These are phyloP conservation scores for Salvia sclarea DNA, from an alignment of 305 asterid species.

Conservation along the genomic window DNA sequence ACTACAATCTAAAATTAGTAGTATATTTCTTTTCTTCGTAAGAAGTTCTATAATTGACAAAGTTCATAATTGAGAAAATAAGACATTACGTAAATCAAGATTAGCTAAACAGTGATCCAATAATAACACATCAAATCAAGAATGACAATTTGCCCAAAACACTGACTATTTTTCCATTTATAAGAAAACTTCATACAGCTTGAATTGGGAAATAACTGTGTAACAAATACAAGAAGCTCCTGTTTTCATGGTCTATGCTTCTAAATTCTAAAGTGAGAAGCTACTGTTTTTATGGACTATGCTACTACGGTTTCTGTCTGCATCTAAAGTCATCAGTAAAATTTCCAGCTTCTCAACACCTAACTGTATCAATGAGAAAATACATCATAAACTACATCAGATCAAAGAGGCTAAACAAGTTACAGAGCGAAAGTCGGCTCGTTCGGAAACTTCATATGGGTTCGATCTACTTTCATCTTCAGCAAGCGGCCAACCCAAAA, in stretches of 20 bases:
- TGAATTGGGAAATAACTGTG: neutral
- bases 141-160: neutral
- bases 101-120: neutral
- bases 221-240: neutral
- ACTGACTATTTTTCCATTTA: neutral
- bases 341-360: neutral
- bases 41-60: no score
- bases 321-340: neutral
- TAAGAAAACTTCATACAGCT: neutral
- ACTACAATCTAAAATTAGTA: no score
- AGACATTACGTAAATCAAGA: no score
- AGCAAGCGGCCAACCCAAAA: neutral
- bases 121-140: neutral
- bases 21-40: no score
- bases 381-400: conserved; percentile 11
- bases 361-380: conserved; percentile 1
- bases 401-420: conserved; percentile 1
- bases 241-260: neutral
- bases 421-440: neutral
- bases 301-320: neutral
- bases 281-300: neutral
- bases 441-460: no score
- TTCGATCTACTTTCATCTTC: no score
- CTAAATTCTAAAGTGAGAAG: conserved; percentile 2
- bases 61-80: no score